Evolutionary conservation across 2,329 filamentous ascomycete species (phyloP).

Genomic region (Aspergillus oerlinghausenensis): DNA sequence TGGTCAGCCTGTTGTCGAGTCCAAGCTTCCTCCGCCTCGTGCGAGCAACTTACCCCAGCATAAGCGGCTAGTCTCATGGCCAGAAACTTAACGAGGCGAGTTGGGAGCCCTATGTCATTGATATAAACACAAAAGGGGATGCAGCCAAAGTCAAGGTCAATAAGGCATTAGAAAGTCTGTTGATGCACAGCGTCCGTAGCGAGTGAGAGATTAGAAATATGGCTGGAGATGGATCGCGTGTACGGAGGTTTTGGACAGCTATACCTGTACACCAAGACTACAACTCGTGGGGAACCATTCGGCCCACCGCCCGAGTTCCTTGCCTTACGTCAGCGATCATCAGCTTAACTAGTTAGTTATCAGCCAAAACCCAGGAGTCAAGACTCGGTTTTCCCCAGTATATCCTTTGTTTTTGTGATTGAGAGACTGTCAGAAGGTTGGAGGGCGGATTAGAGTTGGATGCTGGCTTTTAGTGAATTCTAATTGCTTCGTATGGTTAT

Average conservation of each 20-base stretch:
- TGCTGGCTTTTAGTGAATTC: not conserved
- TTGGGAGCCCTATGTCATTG: conserved; percentile 26
- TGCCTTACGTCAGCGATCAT: conserved; percentile 18
- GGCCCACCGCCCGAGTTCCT: not conserved
- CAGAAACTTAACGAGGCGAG: conserved; percentile 17
- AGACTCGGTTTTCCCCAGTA: not conserved
- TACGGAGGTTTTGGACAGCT: conserved; percentile 23
- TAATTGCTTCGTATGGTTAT: not conserved
- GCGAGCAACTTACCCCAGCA: conserved; percentile 43
- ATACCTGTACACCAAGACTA: conserved; percentile 6
- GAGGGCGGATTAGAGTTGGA: not conserved
- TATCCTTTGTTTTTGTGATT: not conserved
- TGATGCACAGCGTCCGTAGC: conserved; percentile 16
- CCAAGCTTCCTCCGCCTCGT: not conserved
- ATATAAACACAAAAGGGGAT: conserved; percentile 12
- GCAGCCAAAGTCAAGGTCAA: conserved; percentile 1
- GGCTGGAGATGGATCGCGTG: conserved; percentile 11
- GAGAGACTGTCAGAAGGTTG: not conserved
- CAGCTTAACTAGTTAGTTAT: too few species aligned
- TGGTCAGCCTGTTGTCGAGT: conserved; percentile 4
- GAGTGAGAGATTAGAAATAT: conserved; percentile 1
- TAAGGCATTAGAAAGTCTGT: conserved; percentile 1
- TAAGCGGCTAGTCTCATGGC: conserved; percentile 49
- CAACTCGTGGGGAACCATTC: conserved; percentile 1
- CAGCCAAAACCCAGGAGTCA: not conserved